Base-by-base conservation (phyloP, 345 rosid genomes). In the Bruguiera sexangula region DNA sequence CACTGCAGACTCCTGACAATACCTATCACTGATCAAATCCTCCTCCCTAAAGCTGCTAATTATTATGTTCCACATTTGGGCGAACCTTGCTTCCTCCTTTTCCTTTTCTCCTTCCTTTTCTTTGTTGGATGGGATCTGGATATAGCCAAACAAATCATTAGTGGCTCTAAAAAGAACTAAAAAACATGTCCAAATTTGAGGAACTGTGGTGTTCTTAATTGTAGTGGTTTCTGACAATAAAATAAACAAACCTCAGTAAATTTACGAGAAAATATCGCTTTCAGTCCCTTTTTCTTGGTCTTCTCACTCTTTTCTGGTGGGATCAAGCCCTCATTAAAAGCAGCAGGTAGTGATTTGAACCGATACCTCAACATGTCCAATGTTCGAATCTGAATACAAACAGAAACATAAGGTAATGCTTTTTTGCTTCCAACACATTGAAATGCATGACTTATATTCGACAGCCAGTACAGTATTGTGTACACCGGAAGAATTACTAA, bases 51-150 rank as follows among this genome's bases (percentile, higher is more conserved):
- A 83, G 71, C 89, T 85, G 75, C 78, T 85, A 69, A 85, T 85
- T 21, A 85, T 81, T 74, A 70, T 77, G 78, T 85, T 85, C 86
- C 86, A 85, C 85, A 85, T 79, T 76, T 85, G 89, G 71, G 89
- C 86, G 75, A 85, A 85, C 76, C 82, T 83, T 9, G 89, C 84
- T 51, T 82, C 81, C 30, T 81, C 80, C 60, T 79, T 85, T 70
- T 81, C 86, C 69, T 75, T 69, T 1, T 27, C 83, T 50, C 80
- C 81, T 22, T 75, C 80, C 60, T 79, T 81, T 70, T 79, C 86
- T 73, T 77, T 66, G 60, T 73, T 75, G 52, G 85, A 60, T 52
- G 83, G 70, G 56, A 70, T 60, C 89, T 85, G 75, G 50, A 81
- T 21, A 30, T 29, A 57, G 72, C 39, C 65, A 72, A n/a, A 30